Conservation (phyloP, 164 flowering plant species). For the Aristolochia californica region DNA sequence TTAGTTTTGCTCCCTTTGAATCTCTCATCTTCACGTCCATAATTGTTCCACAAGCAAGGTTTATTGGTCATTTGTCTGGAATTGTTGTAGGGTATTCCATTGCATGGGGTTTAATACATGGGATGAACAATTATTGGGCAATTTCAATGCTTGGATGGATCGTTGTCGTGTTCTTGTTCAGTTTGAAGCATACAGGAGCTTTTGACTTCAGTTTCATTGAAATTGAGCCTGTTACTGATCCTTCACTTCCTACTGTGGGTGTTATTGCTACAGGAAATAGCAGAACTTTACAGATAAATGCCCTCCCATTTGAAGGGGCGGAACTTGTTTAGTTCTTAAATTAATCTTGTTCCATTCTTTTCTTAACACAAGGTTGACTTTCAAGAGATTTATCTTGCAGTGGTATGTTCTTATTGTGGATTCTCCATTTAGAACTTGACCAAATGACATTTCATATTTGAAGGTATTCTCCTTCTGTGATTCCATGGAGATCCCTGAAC, state of each 20-base stretch:
- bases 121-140: slow-evolving; percentile 96
- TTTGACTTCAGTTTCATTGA: slow-evolving; percentile 65
- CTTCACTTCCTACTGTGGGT: slow-evolving; percentile 71
- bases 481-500: not conserved
- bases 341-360: slow-evolving; percentile 50
- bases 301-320: slow-evolving; percentile 40
- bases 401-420: not conserved
- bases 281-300: slow-evolving; percentile 64
- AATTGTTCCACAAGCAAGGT: slow-evolving; percentile 97
- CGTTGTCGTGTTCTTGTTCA: slow-evolving; percentile 49
- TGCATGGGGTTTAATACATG: slow-evolving; percentile 90
- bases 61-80: slow-evolving; percentile 88
- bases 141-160: slow-evolving; percentile 89
- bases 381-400: slow-evolving; percentile 71
- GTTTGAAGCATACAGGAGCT: slow-evolving; percentile 80
- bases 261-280: slow-evolving; percentile 56
- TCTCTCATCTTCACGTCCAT: slow-evolving; percentile 89
- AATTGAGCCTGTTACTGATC: slow-evolving; percentile 74
- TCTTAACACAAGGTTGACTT: slow-evolving; percentile 81
- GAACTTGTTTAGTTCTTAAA: slow-evolving; percentile 51
- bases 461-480: not conserved
- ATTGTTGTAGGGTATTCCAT: slow-evolving; percentile 86
- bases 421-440: no score
- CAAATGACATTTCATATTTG: no score
- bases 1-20: slow-evolving; percentile 96